These are phyloP conservation scores for Penicillium expansum DNA, from an alignment of 2,329 filamentous ascomycete genomes.

Conservation along the genomic window DNA sequence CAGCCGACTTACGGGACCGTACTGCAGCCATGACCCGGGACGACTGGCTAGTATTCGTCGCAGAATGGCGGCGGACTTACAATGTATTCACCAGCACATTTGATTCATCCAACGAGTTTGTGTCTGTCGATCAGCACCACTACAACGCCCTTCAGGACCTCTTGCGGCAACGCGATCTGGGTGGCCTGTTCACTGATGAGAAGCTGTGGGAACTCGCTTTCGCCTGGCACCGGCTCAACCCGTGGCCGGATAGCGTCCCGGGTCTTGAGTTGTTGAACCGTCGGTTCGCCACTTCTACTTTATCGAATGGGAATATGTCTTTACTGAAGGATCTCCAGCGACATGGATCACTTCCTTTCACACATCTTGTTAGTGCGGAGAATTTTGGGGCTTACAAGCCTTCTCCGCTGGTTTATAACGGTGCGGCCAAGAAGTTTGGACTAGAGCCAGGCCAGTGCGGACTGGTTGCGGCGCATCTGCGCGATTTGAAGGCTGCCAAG, in stretches of 20 bases:
- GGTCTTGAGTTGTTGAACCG: constrained; percentile 59
- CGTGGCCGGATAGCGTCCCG: constrained; percentile 62
- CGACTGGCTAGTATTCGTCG: constrained; percentile 64
- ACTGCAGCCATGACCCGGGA: constrained; percentile 52
- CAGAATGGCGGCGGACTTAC: constrained; percentile 69
- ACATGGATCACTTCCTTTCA: constrained; percentile 61
- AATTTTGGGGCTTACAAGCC: constrained; percentile 76
- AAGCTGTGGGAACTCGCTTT: constrained; percentile 61
- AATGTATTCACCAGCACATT: constrained; percentile 55
- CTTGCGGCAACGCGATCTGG: constrained; percentile 55
- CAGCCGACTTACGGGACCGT: constrained; percentile 48
- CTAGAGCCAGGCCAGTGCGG: constrained; percentile 61
- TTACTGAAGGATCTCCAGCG: constrained; percentile 64
- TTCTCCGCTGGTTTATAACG: constrained; percentile 63
- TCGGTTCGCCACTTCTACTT: constrained; percentile 59
- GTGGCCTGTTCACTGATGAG: constrained; percentile 59
- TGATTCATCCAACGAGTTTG: constrained; percentile 51
- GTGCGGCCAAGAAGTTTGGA: constrained; percentile 60
- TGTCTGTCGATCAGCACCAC: constrained; percentile 71
- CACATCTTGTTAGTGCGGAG: constrained; percentile 63
- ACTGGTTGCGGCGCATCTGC: constrained; percentile 74
- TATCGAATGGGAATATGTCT: constrained; percentile 71
- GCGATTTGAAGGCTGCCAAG: constrained; percentile 66
- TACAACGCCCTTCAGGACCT: constrained; percentile 60
- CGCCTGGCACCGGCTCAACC: constrained; percentile 69